Evolutionary conservation across 345 rosid genomes (phyloP), one percentile per base, ranked within the genome.

Genomic region (Erodium maritimum): DNA sequence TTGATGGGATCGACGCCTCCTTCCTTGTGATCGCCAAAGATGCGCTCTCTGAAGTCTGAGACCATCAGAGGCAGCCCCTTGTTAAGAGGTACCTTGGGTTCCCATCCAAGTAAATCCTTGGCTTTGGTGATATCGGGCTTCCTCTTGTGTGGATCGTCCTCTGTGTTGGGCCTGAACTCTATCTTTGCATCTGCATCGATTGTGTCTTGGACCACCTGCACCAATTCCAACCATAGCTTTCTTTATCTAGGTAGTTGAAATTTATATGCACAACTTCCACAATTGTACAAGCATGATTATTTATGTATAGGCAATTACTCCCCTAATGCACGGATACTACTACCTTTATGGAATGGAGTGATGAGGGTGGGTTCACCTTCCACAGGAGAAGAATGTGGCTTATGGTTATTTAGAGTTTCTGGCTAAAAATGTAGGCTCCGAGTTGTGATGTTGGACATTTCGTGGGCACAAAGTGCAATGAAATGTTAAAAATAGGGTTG

Each of bases 131-230:
- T 93, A 59, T 93, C 96, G 22, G 99, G 99, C 74, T 93, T 93
- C 77, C 99, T 93, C 87, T 93, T 93, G 88, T 93, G 99, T 1
- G 99, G 99, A 69, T 93, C 99, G 58, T 93, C 99, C 55, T 85
- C 95, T 50, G 99, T 93, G 81, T 93, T 93, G 0, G 89, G 88
- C 73, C 68, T 86, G 67, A 93, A 93, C 83, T 87, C 99, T 29
- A 93, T 93, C 74, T 70, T 87, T 29, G 99, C 96, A 65, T 83
- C 85, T 1, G 97, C 88, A 64, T 93, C 99, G 5, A 93, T 93
- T 11, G 96, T 83, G 69, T 93, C 95, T 73, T 93, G 96, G 33
- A 93, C 97, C 72, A 93, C 95, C 98, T 91, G 71, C 67, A 60
- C 18, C 45, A 64, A 60, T n/a, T n/a, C n/a, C 54, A 57, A 29